These are phyloP conservation scores for Taiwanofungus camphoratus DNA, from an alignment of 1,284 basidiomycete species.

Conservation along the genomic window DNA sequence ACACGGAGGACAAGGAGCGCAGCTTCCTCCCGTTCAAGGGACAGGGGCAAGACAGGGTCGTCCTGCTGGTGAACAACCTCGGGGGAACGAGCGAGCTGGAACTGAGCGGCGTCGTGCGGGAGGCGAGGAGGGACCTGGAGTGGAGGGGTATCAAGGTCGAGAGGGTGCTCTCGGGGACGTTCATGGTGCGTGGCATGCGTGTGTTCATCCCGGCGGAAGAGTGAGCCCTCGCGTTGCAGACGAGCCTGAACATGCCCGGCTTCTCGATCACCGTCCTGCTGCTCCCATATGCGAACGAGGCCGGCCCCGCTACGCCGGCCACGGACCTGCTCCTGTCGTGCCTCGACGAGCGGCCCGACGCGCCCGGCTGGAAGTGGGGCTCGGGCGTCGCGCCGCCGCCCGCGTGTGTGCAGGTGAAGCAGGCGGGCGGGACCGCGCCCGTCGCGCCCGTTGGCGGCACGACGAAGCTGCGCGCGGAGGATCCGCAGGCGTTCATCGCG, in stretches of 20 bases:
- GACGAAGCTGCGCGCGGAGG: conserved; percentile 32
- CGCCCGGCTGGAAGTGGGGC: conserved; percentile 84
- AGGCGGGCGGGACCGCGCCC: conserved; percentile 16
- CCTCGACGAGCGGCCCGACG: conserved; percentile 70
- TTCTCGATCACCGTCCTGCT: conserved; percentile 87
- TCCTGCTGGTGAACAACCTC: conserved; percentile 74
- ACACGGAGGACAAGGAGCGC: conserved; percentile 76
- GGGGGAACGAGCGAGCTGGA: conserved; percentile 88
- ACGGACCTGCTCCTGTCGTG: conserved; percentile 59
- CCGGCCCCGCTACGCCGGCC: conserved; percentile 29
- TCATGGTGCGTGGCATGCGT: conserved; percentile 58
- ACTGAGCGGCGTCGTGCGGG: conserved; percentile 63
- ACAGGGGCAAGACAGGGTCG: conserved; percentile 57
- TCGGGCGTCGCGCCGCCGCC: conserved; percentile 35
- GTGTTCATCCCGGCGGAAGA: background rate
- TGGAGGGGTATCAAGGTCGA: conserved; percentile 52
- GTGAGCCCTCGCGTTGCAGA: conserved; percentile 36
- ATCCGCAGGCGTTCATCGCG: conserved; percentile 46
- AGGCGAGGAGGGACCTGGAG: conserved; percentile 52
- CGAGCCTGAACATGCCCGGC: conserved; percentile 92
- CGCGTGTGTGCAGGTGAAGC: conserved; percentile 22
- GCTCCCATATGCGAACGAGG: conserved; percentile 50
- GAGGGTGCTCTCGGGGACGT: conserved; percentile 71
- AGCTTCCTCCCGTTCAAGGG: conserved; percentile 77
- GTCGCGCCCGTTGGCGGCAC: conserved; percentile 12